Base-by-base conservation (phyloP, 805 yeast genomes). In the Wickerhamomyces alni region DNA sequence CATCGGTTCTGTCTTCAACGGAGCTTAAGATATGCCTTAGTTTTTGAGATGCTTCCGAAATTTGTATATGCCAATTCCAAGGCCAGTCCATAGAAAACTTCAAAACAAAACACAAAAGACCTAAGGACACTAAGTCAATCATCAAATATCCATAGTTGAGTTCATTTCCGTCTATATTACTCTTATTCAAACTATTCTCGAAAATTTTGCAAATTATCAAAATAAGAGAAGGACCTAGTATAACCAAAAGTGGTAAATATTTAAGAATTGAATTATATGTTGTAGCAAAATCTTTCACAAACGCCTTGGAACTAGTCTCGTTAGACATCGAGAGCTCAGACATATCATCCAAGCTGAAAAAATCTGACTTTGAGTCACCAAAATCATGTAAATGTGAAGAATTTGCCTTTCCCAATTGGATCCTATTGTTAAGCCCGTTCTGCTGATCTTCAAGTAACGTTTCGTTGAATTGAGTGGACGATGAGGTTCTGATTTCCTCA, bases 21-120 rank as follows among this genome's bases (percentile, higher is more conserved):
- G 19, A 29, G 9, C 44, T 49, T 33, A 44, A 17, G 26, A 39
- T 31, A 1, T 29, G 10, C 12, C 17, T 31, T 10, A 51, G 24
- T 32, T 43, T 48, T 22, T 24, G 5, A 28, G 46, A 46, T 12
- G 49, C 37, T 1, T 40, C 44, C 25, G 45, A 45, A 11, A 66
- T 51, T 31, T 57, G 61, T 6, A 43, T 37, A 15, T 58, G 47
- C 71, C 70, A 66, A n/a, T 48, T 47, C 67, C 69, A 66, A 0
- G 71, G 71, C 71, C 70, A 66, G 34, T 66, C 70, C 13, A 61
- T 48, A 0, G 61, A 36, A 27, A 61, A 61, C 38, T 58, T 57
- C 12, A 66, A 51, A 2, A 57, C 48, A 62, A 66, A 62, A 19
- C 66, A 55, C 1, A 65, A 52, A n/a, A 63, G 30, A 8, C 59